Evolutionary conservation across 2,329 filamentous ascomycete species (phyloP).

Genomic region (Alternaria panax): DNA sequence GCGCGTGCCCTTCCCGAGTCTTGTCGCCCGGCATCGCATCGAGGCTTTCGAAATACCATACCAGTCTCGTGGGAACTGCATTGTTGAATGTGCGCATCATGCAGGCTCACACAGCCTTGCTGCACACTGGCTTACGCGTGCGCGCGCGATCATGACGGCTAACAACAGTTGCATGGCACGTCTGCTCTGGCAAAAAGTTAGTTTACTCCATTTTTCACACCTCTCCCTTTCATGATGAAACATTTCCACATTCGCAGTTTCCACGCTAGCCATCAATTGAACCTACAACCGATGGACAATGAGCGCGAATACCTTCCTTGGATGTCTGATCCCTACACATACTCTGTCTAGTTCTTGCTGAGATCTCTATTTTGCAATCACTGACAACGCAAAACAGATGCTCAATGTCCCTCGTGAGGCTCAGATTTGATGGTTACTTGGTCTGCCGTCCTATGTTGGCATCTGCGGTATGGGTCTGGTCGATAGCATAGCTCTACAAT

Average conservation of each 20-base stretch:
- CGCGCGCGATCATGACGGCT: not conserved
- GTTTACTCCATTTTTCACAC: conserved; percentile 30
- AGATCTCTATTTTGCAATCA: conserved; percentile 10
- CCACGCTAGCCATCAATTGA: conserved; percentile 75
- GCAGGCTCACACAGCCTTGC: not conserved
- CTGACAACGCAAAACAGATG: conserved; percentile 29
- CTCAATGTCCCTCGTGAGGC: not conserved
- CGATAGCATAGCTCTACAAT: not conserved
- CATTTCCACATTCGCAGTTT: conserved; percentile 86
- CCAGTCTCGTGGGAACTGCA: not conserved
- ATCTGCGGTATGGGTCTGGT: not conserved
- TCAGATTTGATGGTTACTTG: not conserved
- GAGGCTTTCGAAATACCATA: not conserved
- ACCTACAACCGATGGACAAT: conserved; percentile 70
- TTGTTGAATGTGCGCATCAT: not conserved
- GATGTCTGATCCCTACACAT: conserved; percentile 68
- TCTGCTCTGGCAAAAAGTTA: conserved; percentile 34
- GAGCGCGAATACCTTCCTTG: conserved; percentile 74
- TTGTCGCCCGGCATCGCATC: not conserved
- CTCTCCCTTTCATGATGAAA: conserved; percentile 70
- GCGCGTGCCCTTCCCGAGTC: not conserved
- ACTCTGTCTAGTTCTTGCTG: conserved; percentile 13
- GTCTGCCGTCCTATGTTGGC: not conserved
- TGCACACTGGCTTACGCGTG: not conserved
- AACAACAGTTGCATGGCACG: not conserved